Conservation (phyloP, 345 rosid genomes). For the Eucalyptus erythrocorys region DNA sequence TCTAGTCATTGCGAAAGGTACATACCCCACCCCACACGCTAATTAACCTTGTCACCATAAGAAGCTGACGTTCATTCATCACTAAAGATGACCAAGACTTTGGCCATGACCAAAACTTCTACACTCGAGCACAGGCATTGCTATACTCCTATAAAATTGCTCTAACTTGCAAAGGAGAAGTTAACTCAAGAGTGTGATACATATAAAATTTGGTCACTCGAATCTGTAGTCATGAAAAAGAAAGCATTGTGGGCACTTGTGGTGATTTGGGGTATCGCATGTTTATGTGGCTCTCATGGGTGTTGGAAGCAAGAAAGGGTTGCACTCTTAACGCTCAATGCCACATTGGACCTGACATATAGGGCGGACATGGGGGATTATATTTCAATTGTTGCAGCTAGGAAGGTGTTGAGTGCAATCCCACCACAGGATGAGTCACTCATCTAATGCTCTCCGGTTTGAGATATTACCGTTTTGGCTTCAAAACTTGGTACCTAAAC, state of each 20-base stretch:
- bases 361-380: rapidly evolving
- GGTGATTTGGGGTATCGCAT: not conserved
- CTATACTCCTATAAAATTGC: too few species aligned
- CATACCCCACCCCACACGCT: too few species aligned
- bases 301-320: not conserved
- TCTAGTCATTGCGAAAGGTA: too few species aligned
- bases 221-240: too few species aligned
- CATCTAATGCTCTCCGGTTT: rapidly evolving
- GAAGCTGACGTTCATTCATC: too few species aligned
- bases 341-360: rapidly evolving
- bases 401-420: not conserved
- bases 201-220: too few species aligned
- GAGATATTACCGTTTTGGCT: rapidly evolving
- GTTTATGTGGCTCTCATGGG: not conserved
- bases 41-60: too few species aligned
- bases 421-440: not conserved
- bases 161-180: too few species aligned
- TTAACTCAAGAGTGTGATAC: too few species aligned
- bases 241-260: not conserved
- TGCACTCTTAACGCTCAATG: not conserved
- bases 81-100: too few species aligned
- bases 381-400: not conserved
- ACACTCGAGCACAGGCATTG: too few species aligned
- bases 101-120: too few species aligned
- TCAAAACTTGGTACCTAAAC: not conserved